A percentile compares a stretch with the other conserved stretches of the same genome.
Conservation (phyloP, 2,329 filamentous ascomycete species). For the Colletotrichum spinosum region DNA sequence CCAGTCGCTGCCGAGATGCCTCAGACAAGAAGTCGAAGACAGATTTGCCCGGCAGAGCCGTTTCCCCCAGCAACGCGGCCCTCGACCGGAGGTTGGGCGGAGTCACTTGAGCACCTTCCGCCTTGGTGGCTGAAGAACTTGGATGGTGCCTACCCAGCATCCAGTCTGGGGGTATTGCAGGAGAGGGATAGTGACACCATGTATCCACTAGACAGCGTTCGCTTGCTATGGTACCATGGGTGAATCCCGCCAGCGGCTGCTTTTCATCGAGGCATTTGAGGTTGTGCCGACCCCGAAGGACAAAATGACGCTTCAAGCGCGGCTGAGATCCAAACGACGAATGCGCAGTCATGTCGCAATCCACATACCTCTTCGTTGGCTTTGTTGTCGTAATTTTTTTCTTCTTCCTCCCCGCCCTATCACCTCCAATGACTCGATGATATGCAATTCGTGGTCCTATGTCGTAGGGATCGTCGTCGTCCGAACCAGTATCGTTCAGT, state of each 20-base stretch:
- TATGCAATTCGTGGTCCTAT: conserved; percentile 92
- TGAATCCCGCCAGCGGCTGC: conserved; percentile 82
- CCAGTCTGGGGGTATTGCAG: conserved; percentile 80
- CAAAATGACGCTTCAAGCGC: conserved; percentile 62
- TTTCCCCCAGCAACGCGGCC: conserved; percentile 78
- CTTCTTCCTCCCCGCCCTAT: conserved; percentile 75
- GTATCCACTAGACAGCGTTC: conserved; percentile 57
- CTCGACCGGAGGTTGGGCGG: conserved; percentile 80
- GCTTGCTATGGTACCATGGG: conserved; percentile 68
- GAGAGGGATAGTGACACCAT: conserved; percentile 66
- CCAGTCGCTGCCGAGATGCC: conserved; percentile 81
- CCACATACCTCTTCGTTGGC: too few relatives aligned
- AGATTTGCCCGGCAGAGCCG: conserved; percentile 87
- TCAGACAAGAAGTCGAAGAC: conserved; percentile 93
- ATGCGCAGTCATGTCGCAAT: conserved; percentile 63
- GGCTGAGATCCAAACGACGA: conserved; percentile 75
- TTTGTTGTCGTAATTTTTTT: conserved; percentile 56
- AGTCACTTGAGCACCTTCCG: conserved; percentile 83
- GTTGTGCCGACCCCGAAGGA: conserved; percentile 66
- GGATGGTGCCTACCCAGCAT: conserved; percentile 61
- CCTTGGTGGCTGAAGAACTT: conserved; percentile 50
- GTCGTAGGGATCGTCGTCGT: conserved; percentile 94
- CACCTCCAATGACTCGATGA: conserved; percentile 82
- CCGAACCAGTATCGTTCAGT: conserved; percentile 92
- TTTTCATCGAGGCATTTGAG: conserved; percentile 81